phyloP scores from a whole-genome alignment of 2,329 filamentous ascomycete genomes.

The Aspergillus japonicus region DNA sequence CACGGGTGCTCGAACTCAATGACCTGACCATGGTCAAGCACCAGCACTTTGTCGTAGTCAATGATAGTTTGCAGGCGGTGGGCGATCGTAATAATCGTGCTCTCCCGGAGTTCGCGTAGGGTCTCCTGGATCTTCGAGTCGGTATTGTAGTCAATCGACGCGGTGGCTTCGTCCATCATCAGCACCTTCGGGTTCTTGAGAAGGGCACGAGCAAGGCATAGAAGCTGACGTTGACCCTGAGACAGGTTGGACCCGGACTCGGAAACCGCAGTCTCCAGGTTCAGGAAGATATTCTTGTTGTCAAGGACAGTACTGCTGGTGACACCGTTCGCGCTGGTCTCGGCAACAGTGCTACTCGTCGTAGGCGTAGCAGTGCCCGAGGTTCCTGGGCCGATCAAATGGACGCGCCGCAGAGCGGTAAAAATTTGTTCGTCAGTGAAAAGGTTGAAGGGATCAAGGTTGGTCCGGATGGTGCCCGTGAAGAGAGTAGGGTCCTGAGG shows the following conservation, averaged over 20 bases:
- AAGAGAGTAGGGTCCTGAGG: conserved; percentile 93
- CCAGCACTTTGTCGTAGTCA: conserved; percentile 95
- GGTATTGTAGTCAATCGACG: conserved; percentile 94
- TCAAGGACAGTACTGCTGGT: conserved; percentile 45
- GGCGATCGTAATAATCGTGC: conserved; percentile 95
- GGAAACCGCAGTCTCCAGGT: conserved; percentile 76
- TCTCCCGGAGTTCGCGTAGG: conserved; percentile 79
- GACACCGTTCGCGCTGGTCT: conserved; percentile 24
- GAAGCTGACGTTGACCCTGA: conserved; percentile 89
- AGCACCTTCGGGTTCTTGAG: conserved; percentile 88
- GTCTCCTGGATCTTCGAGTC: conserved; percentile 96
- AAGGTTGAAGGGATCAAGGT: conserved; percentile 85
- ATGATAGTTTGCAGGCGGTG: conserved; percentile 95
- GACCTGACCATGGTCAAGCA: conserved; percentile 83
- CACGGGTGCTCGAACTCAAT: conserved; percentile 90
- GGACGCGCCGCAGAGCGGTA: conserved; percentile 78
- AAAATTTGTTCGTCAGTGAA: conserved; percentile 93
- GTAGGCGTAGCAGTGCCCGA: conserved; percentile 39
- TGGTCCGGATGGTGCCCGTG: conserved; percentile 84
- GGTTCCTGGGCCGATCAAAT: conserved; percentile 63
- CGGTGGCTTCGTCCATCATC: conserved; percentile 99
- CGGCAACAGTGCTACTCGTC: conserved; percentile 29
- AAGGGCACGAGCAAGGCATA: conserved; percentile 89
- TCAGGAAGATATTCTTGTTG: conserved; percentile 94
- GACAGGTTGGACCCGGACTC: conserved; percentile 94